These are phyloP conservation scores for Stephanocyclus meneghinianus DNA, from an alignment of 352 stramenopile species.

Conservation along the genomic window DNA sequence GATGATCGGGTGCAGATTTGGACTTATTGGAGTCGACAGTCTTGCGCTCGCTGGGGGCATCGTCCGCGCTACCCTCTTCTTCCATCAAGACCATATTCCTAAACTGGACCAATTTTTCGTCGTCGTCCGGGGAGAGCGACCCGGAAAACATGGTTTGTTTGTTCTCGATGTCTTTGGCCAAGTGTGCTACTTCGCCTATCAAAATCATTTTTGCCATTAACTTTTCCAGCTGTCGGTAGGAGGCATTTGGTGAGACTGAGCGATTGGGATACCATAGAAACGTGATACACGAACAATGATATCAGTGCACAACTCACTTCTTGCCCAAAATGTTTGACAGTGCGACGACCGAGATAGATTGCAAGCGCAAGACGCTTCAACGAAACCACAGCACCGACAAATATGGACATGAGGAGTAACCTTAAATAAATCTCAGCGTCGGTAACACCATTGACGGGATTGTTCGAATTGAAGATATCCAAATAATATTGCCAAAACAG, in stretches of 20 bases:
- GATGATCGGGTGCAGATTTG: not conserved
- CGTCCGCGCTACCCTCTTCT: conserved; percentile 16
- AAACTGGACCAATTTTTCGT: conserved; percentile 39
- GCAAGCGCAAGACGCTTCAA: conserved; percentile 64
- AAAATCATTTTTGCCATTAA: conserved; percentile 72
- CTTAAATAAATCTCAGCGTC: conserved; percentile 33
- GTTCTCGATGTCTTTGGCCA: conserved; percentile 52
- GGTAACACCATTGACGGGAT: conserved; percentile 51
- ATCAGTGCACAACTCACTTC: not conserved
- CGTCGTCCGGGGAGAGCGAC: conserved; percentile 5
- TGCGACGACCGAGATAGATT: conserved; percentile 56
- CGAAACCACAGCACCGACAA: conserved; percentile 46
- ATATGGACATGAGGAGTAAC: conserved; percentile 42
- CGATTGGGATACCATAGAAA: not conserved
- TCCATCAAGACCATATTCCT: conserved; percentile 28
- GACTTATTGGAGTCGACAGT: not conserved
- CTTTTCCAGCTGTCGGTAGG: conserved; percentile 43
- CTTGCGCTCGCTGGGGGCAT: conserved; percentile 7
- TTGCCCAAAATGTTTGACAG: conserved; percentile 17
- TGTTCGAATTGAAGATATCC: conserved; percentile 61
- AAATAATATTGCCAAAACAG: conserved; percentile 62
- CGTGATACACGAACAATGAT: not conserved
- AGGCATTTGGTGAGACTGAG: conserved; percentile 29
- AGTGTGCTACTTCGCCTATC: conserved; percentile 52
- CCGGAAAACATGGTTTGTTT: conserved; percentile 8